phyloP scores from a whole-genome alignment of 202 grass and related monocot species.

The Carex sylvatica region DNA sequence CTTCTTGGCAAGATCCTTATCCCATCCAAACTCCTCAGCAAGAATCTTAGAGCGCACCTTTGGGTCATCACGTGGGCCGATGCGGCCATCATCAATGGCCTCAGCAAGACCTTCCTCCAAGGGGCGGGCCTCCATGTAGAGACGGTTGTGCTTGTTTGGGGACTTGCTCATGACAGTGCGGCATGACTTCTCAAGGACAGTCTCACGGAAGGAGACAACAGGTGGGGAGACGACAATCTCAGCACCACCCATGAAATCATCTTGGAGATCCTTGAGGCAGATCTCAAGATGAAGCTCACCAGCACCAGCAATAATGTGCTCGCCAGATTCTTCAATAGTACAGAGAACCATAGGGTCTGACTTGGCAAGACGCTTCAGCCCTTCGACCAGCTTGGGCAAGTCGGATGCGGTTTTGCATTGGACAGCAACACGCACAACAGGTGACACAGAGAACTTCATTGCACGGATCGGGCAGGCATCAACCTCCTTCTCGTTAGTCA shows the following conservation, averaged over 20 bases:
- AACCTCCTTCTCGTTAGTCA: slow-evolving; percentile 59
- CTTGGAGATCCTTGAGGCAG: slow-evolving; percentile 80
- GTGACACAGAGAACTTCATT: slow-evolving; percentile 70
- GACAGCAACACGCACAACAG: slow-evolving; percentile 59
- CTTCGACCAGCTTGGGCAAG: slow-evolving; percentile 61
- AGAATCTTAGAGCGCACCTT: slow-evolving; percentile 64
- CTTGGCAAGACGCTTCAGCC: slow-evolving; percentile 56
- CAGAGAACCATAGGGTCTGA: slow-evolving; percentile 74
- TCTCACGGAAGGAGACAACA: slow-evolving; percentile 77
- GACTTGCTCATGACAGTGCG: slow-evolving; percentile 81
- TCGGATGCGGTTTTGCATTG: slow-evolving; percentile 67
- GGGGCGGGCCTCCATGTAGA: slow-evolving; percentile 69
- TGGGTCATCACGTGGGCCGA: slow-evolving; percentile 72
- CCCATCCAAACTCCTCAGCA: slow-evolving; percentile 70
- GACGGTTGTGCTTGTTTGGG: slow-evolving; percentile 73
- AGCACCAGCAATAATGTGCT: slow-evolving; percentile 66
- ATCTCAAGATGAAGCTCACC: slow-evolving; percentile 77
- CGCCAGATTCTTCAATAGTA: slow-evolving; percentile 47
- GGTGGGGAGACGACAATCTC: slow-evolving; percentile 58
- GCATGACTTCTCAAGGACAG: slow-evolving; percentile 61
- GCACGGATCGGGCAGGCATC: slow-evolving; percentile 59
- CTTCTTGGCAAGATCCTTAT: slow-evolving; percentile 81
- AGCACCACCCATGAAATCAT: slow-evolving; percentile 76
- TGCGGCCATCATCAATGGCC: slow-evolving; percentile 58
- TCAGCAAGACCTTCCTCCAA: slow-evolving; percentile 66